Base-by-base conservation (phyloP, 176 grass and related monocot genomes). In the Otatea glauca region DNA sequence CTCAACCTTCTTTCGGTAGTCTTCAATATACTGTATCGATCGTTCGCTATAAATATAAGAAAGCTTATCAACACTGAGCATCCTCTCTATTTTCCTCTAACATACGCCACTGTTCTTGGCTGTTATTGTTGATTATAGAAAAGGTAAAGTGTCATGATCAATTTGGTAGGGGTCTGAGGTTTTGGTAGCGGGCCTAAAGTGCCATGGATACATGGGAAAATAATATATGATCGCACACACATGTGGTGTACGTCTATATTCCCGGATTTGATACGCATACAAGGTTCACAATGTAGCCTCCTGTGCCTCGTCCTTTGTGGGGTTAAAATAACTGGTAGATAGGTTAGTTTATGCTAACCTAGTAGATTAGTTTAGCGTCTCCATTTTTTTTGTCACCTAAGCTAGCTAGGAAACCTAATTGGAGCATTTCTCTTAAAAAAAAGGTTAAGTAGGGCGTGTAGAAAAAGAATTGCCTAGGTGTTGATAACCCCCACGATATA, bases 191-290 rank as follows among this genome's bases (percentile, higher is more conserved):
- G n/a, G n/a, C n/a, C n/a, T 39, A 41, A 39, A 9, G 50, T 49
- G 23, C 10, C 3, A 65, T 10, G 75, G 68, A 47, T 56, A 24
- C 68, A 16, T 13, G 25, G 25, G 18, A 0, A 6, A 63, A 10
- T 29, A 4, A 43, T 23, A 10, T 61, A 81, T 49, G 62, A 81
- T 75, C 37, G 32, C n/a, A 41, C 45, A 61, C 75, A 75, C 55
- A 65, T 51, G 44, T 54, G 35, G 81, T 84, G 75, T 59, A 32
- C 76, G 61, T 81, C 69, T 29, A 13, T 49, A 13, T 49, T 14
- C 61, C 82, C 9, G 51, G 70, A 89, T 89, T 66, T 59, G 86
- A 83, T 71, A 78, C 76, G 70, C 82, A 41, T 67, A 69, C 5
- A 64, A 65, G 61, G 62, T 14, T 84, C 45, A 41, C 72, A 43